Conservation (phyloP, 441 rosid species). For the Aquilaria agallochum region DNA sequence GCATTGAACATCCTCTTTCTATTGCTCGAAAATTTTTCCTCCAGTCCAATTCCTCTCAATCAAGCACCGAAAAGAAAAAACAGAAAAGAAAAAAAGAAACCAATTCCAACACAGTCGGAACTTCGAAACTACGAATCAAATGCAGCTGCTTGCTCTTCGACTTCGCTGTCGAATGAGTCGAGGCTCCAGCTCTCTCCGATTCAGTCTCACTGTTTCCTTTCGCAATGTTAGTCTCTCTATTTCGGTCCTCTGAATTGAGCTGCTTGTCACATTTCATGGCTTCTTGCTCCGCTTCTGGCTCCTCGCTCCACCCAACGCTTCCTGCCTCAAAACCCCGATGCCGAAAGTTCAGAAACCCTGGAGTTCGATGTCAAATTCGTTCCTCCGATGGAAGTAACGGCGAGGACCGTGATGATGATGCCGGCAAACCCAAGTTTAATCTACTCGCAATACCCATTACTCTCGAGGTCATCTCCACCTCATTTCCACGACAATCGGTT, state of each 20-base stretch:
- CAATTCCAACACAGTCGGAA: no score
- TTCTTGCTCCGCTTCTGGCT: conserved; percentile 32
- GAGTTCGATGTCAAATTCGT: conserved; percentile 37
- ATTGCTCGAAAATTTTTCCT: no score
- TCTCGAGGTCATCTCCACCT: conserved; percentile 58
- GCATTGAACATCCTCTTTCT: no score
- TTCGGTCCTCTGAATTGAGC: conserved; percentile 10
- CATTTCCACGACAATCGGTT: conserved; percentile 39
- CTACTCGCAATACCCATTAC: conserved; percentile 61
- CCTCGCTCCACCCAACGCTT: conserved; percentile 29
- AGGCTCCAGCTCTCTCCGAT: conserved; percentile 6
- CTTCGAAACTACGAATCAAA: background rate
- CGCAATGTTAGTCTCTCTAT: conserved; percentile 16
- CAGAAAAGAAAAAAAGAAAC: no score
- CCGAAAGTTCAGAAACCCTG: conserved; percentile 19
- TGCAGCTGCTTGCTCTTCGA: background rate
- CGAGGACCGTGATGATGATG: conserved; percentile 23
- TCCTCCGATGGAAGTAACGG: conserved; percentile 13
- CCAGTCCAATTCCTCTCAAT: no score
- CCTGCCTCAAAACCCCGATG: conserved; percentile 19
- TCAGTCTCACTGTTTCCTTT: conserved; percentile 16
- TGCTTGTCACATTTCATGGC: conserved; percentile 30
- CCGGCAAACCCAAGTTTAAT: conserved; percentile 31
- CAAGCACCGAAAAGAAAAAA: no score
- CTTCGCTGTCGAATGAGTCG: conserved; percentile 16